Conservation (phyloP, 2,329 filamentous ascomycete species). For the Xylariaceae sp. region DNA sequence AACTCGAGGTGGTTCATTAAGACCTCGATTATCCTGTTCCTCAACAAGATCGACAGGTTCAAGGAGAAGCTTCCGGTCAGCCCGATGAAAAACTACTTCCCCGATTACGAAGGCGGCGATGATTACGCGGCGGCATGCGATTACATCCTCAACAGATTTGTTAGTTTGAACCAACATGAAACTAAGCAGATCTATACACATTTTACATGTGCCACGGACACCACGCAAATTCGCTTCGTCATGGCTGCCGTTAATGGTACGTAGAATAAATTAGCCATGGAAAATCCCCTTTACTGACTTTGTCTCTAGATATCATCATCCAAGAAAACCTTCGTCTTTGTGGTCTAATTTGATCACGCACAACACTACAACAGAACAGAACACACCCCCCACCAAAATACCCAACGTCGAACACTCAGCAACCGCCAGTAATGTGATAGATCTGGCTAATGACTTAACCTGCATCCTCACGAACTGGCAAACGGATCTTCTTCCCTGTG, state of each 20-base stretch:
- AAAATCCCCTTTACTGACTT: constrained; percentile 45
- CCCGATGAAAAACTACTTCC: constrained; percentile 88
- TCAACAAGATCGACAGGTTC: constrained; percentile 88
- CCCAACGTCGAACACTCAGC: constrained; percentile 30
- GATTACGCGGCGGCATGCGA: constrained; percentile 96
- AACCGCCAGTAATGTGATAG: constrained; percentile 36
- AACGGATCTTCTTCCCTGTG: constrained; percentile 34
- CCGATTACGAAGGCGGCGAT: constrained; percentile 90
- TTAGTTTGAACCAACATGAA: constrained; percentile 97
- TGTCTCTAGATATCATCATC: constrained; percentile 87
- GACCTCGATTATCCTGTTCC: constrained; percentile 84
- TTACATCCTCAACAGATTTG: constrained; percentile 98
- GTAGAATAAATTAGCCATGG: constrained; percentile 33
- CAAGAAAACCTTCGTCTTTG: constrained; percentile 98
- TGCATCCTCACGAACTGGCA: constrained; percentile 33
- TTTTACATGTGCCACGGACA: constrained; percentile 98
- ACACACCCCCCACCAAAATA: constrained; percentile 28
- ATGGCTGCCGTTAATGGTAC: constrained; percentile 99
- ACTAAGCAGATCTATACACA: constrained; percentile 99
- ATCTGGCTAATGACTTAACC: constrained; percentile 39
- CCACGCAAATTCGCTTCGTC: constrained; percentile 98
- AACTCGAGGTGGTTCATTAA: constrained; percentile 91
- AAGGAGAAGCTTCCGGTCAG: constrained; percentile 82
- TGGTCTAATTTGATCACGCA: constrained; percentile 79
- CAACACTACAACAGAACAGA: constrained; percentile 14